Percentiles rank a stretch among this genome's conserved stretches.
phyloP scores from a whole-genome alignment of 2,329 filamentous ascomycete genomes.

The Magnaporthiopsis poae region DNA sequence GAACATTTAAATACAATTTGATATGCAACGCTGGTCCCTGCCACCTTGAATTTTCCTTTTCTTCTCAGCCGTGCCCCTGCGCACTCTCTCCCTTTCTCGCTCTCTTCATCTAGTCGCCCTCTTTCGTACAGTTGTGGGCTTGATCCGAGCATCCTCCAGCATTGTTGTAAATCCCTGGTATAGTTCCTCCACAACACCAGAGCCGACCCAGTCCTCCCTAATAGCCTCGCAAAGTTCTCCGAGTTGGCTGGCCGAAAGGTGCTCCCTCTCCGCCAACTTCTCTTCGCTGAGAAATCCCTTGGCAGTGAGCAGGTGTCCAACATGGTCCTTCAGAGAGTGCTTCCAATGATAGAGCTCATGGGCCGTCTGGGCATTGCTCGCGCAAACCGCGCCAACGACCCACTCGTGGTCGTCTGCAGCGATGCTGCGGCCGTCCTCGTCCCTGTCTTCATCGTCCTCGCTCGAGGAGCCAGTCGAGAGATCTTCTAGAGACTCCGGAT shows the following conservation, averaged over 20 bases:
- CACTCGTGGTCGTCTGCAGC: constrained; percentile 29
- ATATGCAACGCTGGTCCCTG: too few species aligned
- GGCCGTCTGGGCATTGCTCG: constrained; percentile 52
- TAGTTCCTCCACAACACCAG: constrained; percentile 49
- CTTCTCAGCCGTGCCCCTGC: too few species aligned
- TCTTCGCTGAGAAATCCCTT: constrained; percentile 48
- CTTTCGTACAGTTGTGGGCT: constrained; percentile 15
- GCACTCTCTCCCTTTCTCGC: too few species aligned
- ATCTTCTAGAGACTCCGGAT: constrained; percentile 55
- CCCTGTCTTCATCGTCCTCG: constrained; percentile 19
- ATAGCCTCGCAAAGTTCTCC: constrained; percentile 53
- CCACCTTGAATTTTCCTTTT: too few species aligned
- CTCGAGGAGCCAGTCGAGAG: constrained; percentile 30
- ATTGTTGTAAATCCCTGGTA: constrained; percentile 57
- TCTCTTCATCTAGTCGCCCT: background rate
- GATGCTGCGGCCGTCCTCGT: constrained; percentile 27
- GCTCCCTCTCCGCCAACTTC: constrained; percentile 51
- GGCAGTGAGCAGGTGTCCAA: constrained; percentile 49
- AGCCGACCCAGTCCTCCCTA: constrained; percentile 52
- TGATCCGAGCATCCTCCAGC: constrained; percentile 47
- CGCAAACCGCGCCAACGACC: constrained; percentile 30
- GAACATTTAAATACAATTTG: too few species aligned
- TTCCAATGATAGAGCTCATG: constrained; percentile 70
- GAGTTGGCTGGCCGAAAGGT: constrained; percentile 49
- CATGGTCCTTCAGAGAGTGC: constrained; percentile 61